Conservation (phyloP, 208 protist species). For the Crithidia sp. region DNA sequence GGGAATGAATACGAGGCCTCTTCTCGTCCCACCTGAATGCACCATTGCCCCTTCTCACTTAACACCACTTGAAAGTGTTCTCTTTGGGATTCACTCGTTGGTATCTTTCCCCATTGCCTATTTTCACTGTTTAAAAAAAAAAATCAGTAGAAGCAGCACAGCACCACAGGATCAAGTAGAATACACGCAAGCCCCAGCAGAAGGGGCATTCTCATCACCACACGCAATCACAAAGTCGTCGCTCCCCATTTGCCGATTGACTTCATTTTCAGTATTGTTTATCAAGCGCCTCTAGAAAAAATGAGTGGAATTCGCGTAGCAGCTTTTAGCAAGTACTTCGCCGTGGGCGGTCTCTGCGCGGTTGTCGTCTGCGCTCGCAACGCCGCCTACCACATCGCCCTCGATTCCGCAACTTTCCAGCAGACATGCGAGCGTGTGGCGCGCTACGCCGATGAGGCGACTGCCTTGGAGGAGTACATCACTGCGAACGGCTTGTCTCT, state of each 20-base stretch:
- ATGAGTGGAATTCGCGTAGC: slow-evolving; percentile 56
- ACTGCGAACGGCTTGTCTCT: slow-evolving; percentile 29
- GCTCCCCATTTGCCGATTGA: not conserved
- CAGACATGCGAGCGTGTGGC: slow-evolving; percentile 39
- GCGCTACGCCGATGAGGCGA: slow-evolving; percentile 41
- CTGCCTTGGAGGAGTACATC: slow-evolving; percentile 50
- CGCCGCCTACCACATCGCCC: slow-evolving; percentile 45
- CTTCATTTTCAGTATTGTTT: not conserved
- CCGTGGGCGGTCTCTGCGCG: slow-evolving; percentile 41
- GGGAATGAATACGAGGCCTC: too few relatives aligned
- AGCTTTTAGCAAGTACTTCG: slow-evolving; percentile 64
- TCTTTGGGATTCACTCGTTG: too few relatives aligned
- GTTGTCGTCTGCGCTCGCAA: slow-evolving; percentile 56
- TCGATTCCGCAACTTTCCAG: slow-evolving; percentile 42
- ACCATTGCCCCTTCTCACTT: too few relatives aligned
- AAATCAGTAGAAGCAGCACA: too few relatives aligned
- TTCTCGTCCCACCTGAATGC: too few relatives aligned
- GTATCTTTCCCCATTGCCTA: too few relatives aligned
- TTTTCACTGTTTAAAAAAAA: too few relatives aligned
- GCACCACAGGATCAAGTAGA: too few relatives aligned
- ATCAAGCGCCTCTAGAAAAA: not conserved
- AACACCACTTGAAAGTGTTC: too few relatives aligned
- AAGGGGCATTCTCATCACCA: too few relatives aligned
- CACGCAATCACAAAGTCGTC: too few relatives aligned
- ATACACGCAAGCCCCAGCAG: too few relatives aligned